Evolutionary conservation across 2,329 filamentous ascomycete genomes (phyloP), one percentile per base, ranked within the genome.

Genomic region (Septoria linicola): DNA sequence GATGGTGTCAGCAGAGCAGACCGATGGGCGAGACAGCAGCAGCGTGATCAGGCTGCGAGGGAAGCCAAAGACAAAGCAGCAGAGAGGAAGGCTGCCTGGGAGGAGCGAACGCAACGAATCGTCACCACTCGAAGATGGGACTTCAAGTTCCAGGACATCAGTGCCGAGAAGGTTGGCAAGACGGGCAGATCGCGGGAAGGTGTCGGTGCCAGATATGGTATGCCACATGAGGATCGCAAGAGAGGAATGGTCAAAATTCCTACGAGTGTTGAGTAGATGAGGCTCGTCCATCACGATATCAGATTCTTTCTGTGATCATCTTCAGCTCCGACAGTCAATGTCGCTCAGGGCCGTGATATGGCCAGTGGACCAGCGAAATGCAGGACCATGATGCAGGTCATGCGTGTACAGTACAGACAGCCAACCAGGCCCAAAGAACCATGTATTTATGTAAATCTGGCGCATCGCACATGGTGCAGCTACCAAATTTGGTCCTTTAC

Each of bases 201-300:
- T 21, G 77, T 80, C 16, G 82, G 82, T 11, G 76, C 74, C 59
- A 72, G 81, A 58, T 85, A 85, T 63, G 82, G 82, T 61, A 74
- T 83, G 52, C 82, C 82, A 41, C 77, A 77, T 59, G 71, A 81
- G 62, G 82, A 84, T 55, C 72, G 82, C 54, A 84, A 84, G 75
- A 79, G 78, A 69, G 82, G 81, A 19, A 70, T 76, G 56, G 72
- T 83, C 61, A 85, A 85, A 74, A 83, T 85, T 55, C 81, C 82
- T 10, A 82, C 76, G 17, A 76, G 72, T 57, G 81, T 84, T 41
- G 76, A 79, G 59, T 69, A 48, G 17, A 25, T 20, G 45, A 35
- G 21, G 19, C 21, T 16, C 25, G 21, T 49, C 23, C 44, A 49
- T 37, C 34, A n/a, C 30, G 5, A 34, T 20, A 6, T 20, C 25